Percentiles rank a stretch among this genome's conserved stretches.
Evolutionary conservation across 129 eudicot genomes (phyloP).

Genomic region (Ambrosia trifida): DNA sequence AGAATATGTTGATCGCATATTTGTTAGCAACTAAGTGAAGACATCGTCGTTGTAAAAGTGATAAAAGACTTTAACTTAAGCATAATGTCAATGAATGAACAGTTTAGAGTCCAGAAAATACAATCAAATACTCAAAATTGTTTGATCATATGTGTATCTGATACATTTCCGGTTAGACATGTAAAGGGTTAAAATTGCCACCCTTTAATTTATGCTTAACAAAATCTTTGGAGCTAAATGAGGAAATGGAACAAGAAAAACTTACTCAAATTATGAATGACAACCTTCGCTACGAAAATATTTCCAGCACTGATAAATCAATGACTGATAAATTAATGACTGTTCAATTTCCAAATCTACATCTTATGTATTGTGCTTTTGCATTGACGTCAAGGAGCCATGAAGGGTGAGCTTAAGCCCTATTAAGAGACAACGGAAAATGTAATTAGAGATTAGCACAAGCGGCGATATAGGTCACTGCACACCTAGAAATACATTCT

Average conservation of each 20-base stretch:
- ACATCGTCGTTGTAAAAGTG: no score
- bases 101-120: not conserved
- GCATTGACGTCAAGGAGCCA: constrained; percentile 7
- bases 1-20: no score
- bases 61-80: not conserved
- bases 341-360: not conserved
- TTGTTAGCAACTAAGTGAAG: no score
- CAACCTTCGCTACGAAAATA: constrained; percentile 6
- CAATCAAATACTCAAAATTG: not conserved
- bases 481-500: not conserved
- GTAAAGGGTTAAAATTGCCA: not conserved
- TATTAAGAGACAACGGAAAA: constrained; percentile 7
- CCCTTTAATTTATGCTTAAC: not conserved
- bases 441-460: not conserved
- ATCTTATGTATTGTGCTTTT: constrained; percentile 17
- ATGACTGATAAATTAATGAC: constrained; percentile 6
- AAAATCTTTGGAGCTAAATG: constrained; percentile 3
- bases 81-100: not conserved
- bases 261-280: constrained; percentile 52
- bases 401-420: constrained; percentile 25
- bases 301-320: constrained; percentile 7
- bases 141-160: not conserved
- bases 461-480: not conserved
- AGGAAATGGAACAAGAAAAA: constrained; percentile 7
- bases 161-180: not conserved